phyloP scores from a whole-genome alignment of 257 asterid genomes.

The Solanum gracilifrons region DNA sequence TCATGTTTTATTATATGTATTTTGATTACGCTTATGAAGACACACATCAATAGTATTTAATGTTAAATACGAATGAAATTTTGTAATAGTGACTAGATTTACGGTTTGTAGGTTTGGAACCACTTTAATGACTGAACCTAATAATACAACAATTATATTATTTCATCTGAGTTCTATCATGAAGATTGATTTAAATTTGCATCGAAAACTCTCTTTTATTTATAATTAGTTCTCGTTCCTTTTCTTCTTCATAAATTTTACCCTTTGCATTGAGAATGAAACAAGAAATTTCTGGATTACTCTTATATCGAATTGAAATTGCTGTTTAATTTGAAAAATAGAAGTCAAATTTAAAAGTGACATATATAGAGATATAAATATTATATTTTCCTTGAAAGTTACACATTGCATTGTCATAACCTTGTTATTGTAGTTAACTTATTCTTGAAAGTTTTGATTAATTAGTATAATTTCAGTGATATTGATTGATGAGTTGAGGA shows the following conservation, averaged over 20 bases:
- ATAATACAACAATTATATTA: not conserved
- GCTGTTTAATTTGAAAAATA: not conserved
- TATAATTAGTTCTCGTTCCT: not conserved
- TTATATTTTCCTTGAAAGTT: not conserved
- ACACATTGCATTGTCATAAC: not conserved
- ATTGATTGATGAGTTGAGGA: not conserved
- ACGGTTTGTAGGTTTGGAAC: accelerated
- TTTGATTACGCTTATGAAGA: not conserved
- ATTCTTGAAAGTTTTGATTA: not conserved
- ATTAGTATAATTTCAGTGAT: not conserved
- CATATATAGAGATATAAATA: not conserved
- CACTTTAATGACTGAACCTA: not conserved
- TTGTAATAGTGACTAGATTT: not conserved
- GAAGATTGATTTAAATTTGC: not conserved
- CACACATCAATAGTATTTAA: accelerated
- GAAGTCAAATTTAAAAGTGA: not conserved
- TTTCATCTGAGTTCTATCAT: no score
- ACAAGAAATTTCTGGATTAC: not conserved
- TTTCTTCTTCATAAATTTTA: not conserved
- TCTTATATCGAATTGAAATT: not conserved
- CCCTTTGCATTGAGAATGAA: no score
- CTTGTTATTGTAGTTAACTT: not conserved
- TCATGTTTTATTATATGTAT: not conserved
- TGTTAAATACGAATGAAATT: not conserved
- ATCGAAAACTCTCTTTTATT: not conserved